Evolutionary conservation across 1,139 yeast species (phyloP).

Genomic region (Geotrichum phurueaensis): DNA sequence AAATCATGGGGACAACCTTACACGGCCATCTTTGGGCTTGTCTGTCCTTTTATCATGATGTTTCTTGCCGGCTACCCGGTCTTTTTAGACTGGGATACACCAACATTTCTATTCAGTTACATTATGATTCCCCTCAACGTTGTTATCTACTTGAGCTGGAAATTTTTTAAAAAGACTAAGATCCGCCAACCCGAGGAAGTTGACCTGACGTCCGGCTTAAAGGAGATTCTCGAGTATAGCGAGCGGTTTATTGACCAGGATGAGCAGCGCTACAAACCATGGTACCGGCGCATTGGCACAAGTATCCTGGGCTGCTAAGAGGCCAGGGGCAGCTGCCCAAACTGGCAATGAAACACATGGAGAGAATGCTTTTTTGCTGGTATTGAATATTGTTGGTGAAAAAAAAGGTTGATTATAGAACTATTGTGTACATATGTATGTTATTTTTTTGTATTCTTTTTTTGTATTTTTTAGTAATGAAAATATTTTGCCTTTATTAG

Average conservation of each 20-base stretch:
- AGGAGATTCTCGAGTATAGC: slow-evolving; percentile 46
- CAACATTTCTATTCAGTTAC: slow-evolving; percentile 61
- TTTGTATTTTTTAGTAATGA: too few species aligned
- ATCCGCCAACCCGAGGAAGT: slow-evolving; percentile 48
- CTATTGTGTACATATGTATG: too few species aligned
- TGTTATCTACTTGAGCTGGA: slow-evolving; percentile 51
- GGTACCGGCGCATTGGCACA: background rate
- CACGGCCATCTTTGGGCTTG: slow-evolving; percentile 40
- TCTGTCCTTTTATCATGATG: slow-evolving; percentile 53
- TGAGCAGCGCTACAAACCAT: background rate
- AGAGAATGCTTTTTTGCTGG: too few species aligned
- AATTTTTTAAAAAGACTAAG: slow-evolving; percentile 48
- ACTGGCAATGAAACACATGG: too few species aligned
- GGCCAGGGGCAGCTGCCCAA: too few species aligned
- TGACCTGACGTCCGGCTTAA: slow-evolving; percentile 50
- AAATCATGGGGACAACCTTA: slow-evolving; percentile 55
- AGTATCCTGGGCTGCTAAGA: background rate
- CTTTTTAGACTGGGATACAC: slow-evolving; percentile 57
- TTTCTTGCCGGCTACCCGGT: slow-evolving; percentile 62
- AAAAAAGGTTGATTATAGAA: too few species aligned
- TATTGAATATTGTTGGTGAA: too few species aligned
- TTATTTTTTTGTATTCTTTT: too few species aligned
- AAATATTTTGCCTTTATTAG: too few species aligned
- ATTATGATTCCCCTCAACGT: slow-evolving; percentile 61
- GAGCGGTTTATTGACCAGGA: slow-evolving; percentile 9